phyloP scores from a whole-genome alignment of 164 flowering plant species.

The Saururus chinensis region DNA sequence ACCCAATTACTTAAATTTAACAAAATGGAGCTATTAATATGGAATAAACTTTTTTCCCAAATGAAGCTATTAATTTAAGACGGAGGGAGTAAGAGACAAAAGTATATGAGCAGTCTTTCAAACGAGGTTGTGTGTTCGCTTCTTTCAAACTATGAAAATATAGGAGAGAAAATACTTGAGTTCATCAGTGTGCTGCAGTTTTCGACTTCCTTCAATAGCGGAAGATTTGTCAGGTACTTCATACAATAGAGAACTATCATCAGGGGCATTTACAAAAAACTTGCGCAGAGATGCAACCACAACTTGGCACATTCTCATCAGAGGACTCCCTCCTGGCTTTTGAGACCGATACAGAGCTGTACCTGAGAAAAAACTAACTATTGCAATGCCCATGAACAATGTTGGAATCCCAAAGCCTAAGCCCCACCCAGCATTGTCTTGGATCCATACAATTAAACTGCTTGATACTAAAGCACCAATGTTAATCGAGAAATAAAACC shows the following conservation, averaged over 20 bases:
- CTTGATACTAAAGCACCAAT: constrained; percentile 80
- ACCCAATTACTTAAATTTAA: too few species aligned
- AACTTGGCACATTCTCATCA: constrained; percentile 83
- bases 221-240: constrained; percentile 57
- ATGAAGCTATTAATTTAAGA: too few species aligned
- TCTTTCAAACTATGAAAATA: neutral
- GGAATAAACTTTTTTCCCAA: too few species aligned
- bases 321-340: constrained; percentile 86
- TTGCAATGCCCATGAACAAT: constrained; percentile 67
- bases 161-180: constrained; percentile 28
- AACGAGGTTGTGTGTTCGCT: too few species aligned
- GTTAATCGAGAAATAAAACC: constrained; percentile 84
- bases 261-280: constrained; percentile 46
- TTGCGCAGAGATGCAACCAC: constrained; percentile 62
- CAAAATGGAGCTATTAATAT: too few species aligned
- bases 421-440: constrained; percentile 89
- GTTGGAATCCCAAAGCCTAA: constrained; percentile 90
- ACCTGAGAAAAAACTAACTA: constrained; percentile 63
- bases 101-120: neutral
- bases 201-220: constrained; percentile 74
- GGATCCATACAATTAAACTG: constrained; percentile 68
- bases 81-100: neutral
- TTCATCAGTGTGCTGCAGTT: constrained; percentile 67
- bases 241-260: constrained; percentile 55
- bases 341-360: constrained; percentile 78